Base-by-base conservation (phyloP, 148 eudicot species). In the Amaranthus hypochondriacus region DNA sequence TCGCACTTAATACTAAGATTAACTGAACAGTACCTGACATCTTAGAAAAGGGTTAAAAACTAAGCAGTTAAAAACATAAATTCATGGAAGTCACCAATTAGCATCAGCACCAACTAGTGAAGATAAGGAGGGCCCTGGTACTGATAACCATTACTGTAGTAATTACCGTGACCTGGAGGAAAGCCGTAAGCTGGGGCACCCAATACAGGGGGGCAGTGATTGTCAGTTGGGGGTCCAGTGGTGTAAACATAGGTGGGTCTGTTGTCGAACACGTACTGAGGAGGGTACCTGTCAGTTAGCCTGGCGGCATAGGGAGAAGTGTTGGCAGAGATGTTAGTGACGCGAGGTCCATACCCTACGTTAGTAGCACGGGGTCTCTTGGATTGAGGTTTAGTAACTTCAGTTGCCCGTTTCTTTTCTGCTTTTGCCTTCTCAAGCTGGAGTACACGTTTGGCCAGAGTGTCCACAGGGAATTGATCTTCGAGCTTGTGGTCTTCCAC, bases 401-500 rank as follows among this genome's bases (percentile, higher is more conserved):
- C 99, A 18, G 86, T 89, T 66, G 86, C 97, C 68, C 89, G 86
- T 80, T 96, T 96, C 83, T 87, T 90, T 68, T 92, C 99, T 14
- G 94, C 99, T 84, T 96, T 96, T 12, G 87, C 96, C 83, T 96
- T 96, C 90, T 92, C 97, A 5, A 92, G 89, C 81, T 86, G 88
- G 55, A 74, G 74, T 4, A 90, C 85, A 52, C 87, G 89, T 83
- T 92, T 96, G 59, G 87, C 88, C 48, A 92, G 88, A 15, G 95
- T 83, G 47, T 85, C 97, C 74, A 89, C 13, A 5, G 96, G 92
- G 78, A 87, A 89, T 58, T 87, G 88, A 50, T 76, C 70, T 75
- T 90, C 99, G 39, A 96, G 96, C 78, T 89, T 92, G 86, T 96
- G 92, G 55, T 96, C 97, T 77, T 96, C 99, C 51, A 96, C 86